Evolutionary conservation across 371 early-diverging fungal genomes (phyloP), one percentile per base, ranked within the genome.

Genomic region (Quaeritorhiza haematococci): DNA sequence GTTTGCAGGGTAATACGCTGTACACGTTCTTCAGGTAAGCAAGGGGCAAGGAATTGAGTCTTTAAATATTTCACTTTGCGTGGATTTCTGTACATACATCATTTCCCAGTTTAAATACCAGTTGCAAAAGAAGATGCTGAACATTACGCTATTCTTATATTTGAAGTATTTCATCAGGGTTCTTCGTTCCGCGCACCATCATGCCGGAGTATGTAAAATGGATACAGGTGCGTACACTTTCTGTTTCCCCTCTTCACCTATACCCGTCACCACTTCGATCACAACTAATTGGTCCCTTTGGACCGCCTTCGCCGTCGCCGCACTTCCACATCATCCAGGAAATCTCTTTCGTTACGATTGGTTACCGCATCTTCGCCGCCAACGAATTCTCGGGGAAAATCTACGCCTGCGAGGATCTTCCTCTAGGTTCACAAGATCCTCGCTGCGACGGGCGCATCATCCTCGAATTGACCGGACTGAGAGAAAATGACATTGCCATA

Each of bases 201-300:
- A 68, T 74, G 43, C 74, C 74, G 3, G 53, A 60, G 6, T 74
- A 70, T 51, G 50, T 74, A 1, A 59, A 66, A 1, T 74, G 74
- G 71, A 55, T 68, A n/a, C n/a, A n/a, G n/a, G n/a, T n/a, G n/a
- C n/a, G n/a, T n/a, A n/a, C n/a, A n/a, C n/a, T n/a, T n/a, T n/a
- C n/a, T n/a, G n/a, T n/a, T n/a, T n/a, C n/a, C n/a, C n/a, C n/a
- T n/a, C n/a, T n/a, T n/a, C n/a, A n/a, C n/a, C n/a, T n/a, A n/a
- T n/a, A n/a, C n/a, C n/a, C n/a, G n/a, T n/a, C n/a, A n/a, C n/a
- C n/a, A n/a, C n/a, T n/a, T n/a, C n/a, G n/a, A n/a, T n/a, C n/a
- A n/a, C n/a, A n/a, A n/a, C n/a, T n/a, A n/a, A n/a, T n/a, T n/a
- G n/a, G n/a, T n/a, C n/a, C n/a, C n/a, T n/a, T n/a, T n/a, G n/a